Evolutionary conservation across 495 filamentous ascomycete species (phyloP).

Genomic region (Talaromyces adpressus): DNA sequence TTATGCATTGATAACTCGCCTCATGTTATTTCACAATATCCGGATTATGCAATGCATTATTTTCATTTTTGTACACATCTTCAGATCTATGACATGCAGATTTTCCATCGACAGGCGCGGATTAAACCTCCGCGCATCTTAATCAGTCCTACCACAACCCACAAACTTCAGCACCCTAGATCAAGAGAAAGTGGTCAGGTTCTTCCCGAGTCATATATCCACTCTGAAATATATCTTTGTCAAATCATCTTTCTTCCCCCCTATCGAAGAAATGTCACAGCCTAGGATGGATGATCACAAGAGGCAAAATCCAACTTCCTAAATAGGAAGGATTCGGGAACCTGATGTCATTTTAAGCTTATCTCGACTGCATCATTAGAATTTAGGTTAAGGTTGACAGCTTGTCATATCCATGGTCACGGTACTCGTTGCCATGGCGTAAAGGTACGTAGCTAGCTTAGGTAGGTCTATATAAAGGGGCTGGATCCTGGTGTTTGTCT

Average conservation of each 20-base stretch:
- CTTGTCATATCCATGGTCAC: not conserved
- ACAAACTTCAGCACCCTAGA: not conserved
- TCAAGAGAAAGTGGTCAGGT: not conserved
- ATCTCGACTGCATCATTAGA: not conserved
- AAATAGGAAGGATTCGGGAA: not conserved
- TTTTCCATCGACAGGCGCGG: not conserved
- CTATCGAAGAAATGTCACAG: not conserved
- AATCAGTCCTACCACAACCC: not conserved
- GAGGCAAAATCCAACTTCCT: not conserved
- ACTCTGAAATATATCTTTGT: not conserved
- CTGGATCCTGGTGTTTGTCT: not conserved
- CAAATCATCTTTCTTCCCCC: not conserved
- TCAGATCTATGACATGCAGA: not conserved
- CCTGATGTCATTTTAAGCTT: constrained; percentile 2
- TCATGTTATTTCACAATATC: not conserved
- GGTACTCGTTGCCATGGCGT: not conserved
- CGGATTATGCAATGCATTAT: not conserved
- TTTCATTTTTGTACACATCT: not conserved
- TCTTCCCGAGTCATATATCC: not conserved
- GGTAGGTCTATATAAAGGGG: not conserved
- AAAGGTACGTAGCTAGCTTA: not conserved
- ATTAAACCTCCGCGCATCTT: not conserved
- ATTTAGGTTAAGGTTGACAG: not conserved
- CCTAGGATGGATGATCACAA: not conserved
- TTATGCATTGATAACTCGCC: not conserved